phyloP scores from a whole-genome alignment of 1,284 basidiomycete genomes.

The Marasmius sp. region DNA sequence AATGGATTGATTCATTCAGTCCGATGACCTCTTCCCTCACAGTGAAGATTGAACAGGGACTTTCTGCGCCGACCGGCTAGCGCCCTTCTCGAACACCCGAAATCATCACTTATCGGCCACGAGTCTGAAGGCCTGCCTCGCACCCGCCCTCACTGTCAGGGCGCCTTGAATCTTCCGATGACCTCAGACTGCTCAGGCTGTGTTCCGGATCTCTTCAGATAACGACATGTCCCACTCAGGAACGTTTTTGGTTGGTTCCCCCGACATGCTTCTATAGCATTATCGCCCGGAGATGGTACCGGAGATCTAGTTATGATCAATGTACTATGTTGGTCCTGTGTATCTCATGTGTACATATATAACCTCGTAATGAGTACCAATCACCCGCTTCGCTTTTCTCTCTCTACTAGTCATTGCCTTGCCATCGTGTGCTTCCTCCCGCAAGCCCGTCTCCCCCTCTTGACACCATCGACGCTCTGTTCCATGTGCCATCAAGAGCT shows the following conservation, averaged over 20 bases:
- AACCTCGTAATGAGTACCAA: background rate
- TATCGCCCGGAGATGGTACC: background rate
- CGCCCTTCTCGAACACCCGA: background rate
- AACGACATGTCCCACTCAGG: background rate
- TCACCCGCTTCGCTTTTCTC: background rate
- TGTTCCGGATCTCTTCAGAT: conserved; percentile 1
- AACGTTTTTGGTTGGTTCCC: background rate
- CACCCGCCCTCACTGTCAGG: background rate
- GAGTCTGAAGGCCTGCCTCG: background rate
- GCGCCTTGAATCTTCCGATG: background rate
- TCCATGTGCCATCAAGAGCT: conserved; percentile 47
- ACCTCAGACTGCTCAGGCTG: background rate
- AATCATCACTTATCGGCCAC: background rate
- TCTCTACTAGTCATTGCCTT: background rate
- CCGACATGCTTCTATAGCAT: background rate
- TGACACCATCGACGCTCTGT: background rate
- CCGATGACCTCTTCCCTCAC: background rate
- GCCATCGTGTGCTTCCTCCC: background rate
- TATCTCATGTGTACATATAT: background rate
- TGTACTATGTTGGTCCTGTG: background rate
- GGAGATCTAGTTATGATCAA: background rate
- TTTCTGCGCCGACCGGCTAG: background rate
- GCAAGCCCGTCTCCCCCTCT: background rate
- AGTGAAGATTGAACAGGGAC: background rate
- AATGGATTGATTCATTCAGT: too few species aligned